Evolutionary conservation across 257 asterid species (phyloP), one percentile per base, ranked within the genome.

Genomic region (Scutellaria baicalensis): DNA sequence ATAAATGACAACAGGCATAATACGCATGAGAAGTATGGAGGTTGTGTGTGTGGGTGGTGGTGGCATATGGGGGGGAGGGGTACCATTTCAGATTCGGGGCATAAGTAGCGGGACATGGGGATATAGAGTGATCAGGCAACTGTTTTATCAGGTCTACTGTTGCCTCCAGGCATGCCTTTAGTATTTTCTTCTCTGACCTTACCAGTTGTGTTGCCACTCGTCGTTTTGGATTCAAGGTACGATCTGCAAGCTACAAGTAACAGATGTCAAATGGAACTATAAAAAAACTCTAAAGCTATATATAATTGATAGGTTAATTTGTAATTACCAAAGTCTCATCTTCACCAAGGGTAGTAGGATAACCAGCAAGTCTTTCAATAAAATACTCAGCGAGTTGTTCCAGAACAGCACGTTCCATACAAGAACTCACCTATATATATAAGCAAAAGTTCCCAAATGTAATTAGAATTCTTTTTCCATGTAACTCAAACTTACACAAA

Each of bases 61-160:
- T 43, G 8, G 66, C 50, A 44, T 39, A 48, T 56, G 57, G 69
- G 54, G 48, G 23, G 56, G 72, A 52, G 36, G 50, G 64, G 74
- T 13, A 87, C 91, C 96, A 91, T 77, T 86, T 88, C 77, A 94
- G 78, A 33, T 38, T 80, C 20, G 96, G 97, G 56, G 96, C 88
- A 79, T 86, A 91, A 69, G 96, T 89, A 39, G 97, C 97, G 47
- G 97, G 99, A 51, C 97, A 94, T 51, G 97, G 96, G 64, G 96
- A 88, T 74, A 88, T 69, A 36, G 95, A 89, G 70, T 78, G 74
- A 83, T 91, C 96, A 59, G 99, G 99, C 70, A 94, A 72, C 80
- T 83, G 93, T 67, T 87, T 71, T 67, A 94, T 91, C 83, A 91
- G 80, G 79, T 88, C 91, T 48, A 79, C 83, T 57, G 95, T 85